These are phyloP conservation scores for Penicillium sclerotigenum DNA, from an alignment of 2,329 filamentous ascomycete genomes.

Conservation along the genomic window DNA sequence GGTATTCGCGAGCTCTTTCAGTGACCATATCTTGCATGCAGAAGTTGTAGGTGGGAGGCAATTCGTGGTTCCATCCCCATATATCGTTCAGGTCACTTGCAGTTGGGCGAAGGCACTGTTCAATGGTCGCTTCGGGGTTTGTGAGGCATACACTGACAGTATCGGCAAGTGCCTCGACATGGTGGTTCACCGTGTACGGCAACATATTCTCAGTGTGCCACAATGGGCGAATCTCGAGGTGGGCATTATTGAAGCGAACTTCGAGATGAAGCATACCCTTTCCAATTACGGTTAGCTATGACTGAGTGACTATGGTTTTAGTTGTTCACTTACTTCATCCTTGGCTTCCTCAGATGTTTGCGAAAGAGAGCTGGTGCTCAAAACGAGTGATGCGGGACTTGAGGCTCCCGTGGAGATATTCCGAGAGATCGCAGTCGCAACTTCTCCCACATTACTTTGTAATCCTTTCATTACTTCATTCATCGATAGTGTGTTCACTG, in stretches of 20 bases:
- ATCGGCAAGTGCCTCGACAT: slow-evolving; percentile 46
- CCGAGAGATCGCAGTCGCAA: slow-evolving; percentile 26
- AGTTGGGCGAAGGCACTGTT: slow-evolving; percentile 33
- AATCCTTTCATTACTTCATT: slow-evolving; percentile 35
- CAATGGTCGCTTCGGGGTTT: slow-evolving; percentile 29
- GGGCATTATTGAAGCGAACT: slow-evolving; percentile 24
- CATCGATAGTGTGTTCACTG: slow-evolving; percentile 25
- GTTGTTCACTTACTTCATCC: slow-evolving; percentile 21
- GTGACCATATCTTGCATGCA: slow-evolving; percentile 51
- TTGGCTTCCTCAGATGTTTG: slow-evolving; percentile 15
- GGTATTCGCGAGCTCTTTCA: slow-evolving; percentile 22
- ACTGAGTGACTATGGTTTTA: background rate
- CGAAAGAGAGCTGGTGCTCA: slow-evolving; percentile 25
- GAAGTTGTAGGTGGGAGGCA: slow-evolving; percentile 44
- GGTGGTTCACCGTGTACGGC: slow-evolving; percentile 43
- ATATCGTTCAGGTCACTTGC: slow-evolving; percentile 44
- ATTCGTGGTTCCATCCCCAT: slow-evolving; percentile 49
- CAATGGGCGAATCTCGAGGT: slow-evolving; percentile 39
- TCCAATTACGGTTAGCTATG: slow-evolving; percentile 10
- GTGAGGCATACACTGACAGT: slow-evolving; percentile 37
- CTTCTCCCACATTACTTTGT: slow-evolving; percentile 30
- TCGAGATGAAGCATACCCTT: slow-evolving; percentile 37
- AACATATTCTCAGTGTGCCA: slow-evolving; percentile 45
- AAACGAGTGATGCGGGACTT: slow-evolving; percentile 14
- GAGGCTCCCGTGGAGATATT: slow-evolving; percentile 19